These are phyloP conservation scores for Neophaeococcomyces mojaviensis DNA, from an alignment of 2,329 filamentous ascomycete genomes.

Conservation along the genomic window DNA sequence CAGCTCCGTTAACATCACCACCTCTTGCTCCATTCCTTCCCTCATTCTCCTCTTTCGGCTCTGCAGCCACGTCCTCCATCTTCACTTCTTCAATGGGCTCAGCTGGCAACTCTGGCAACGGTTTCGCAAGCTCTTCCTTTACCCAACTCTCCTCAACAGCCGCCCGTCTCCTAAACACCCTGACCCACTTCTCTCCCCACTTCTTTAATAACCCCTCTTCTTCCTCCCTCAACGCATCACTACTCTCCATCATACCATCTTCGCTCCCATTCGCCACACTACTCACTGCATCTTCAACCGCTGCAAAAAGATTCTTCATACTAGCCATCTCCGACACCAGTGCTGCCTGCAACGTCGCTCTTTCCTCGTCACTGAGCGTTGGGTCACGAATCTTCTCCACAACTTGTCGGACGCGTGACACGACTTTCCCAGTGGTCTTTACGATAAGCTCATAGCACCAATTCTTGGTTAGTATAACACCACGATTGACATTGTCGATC, in stretches of 20 bases:
- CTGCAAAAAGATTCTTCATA: constrained; percentile 71
- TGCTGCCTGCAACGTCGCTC: constrained; percentile 52
- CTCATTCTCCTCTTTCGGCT: constrained; percentile 8
- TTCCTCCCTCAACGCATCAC: constrained; percentile 41
- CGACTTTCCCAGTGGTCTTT: constrained; percentile 84
- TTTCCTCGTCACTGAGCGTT: constrained; percentile 46
- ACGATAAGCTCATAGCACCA: constrained; percentile 86
- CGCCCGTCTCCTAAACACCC: constrained; percentile 72
- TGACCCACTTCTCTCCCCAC: constrained; percentile 81
- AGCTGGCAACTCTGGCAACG: constrained; percentile 35
- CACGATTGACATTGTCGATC: constrained; percentile 55
- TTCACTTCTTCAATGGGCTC: constrained; percentile 14
- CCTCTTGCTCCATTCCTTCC: constrained; percentile 11
- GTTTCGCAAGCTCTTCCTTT: constrained; percentile 46
- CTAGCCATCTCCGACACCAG: constrained; percentile 61
- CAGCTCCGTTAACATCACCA: constrained; percentile 4
- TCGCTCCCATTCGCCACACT: constrained; percentile 66
- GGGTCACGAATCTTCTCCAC: constrained; percentile 55
- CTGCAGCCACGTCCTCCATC: constrained; percentile 14
- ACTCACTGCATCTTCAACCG: constrained; percentile 69
- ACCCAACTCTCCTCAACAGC: constrained; percentile 76
- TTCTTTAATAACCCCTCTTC: constrained; percentile 57
- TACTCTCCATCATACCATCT: constrained; percentile 65
- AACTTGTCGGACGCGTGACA: constrained; percentile 75
- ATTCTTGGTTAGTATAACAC: constrained; percentile 61